Evolutionary conservation across 495 filamentous ascomycete species (phyloP), one percentile per base, ranked within the genome.

Genomic region (Talaromyces stipitatus): DNA sequence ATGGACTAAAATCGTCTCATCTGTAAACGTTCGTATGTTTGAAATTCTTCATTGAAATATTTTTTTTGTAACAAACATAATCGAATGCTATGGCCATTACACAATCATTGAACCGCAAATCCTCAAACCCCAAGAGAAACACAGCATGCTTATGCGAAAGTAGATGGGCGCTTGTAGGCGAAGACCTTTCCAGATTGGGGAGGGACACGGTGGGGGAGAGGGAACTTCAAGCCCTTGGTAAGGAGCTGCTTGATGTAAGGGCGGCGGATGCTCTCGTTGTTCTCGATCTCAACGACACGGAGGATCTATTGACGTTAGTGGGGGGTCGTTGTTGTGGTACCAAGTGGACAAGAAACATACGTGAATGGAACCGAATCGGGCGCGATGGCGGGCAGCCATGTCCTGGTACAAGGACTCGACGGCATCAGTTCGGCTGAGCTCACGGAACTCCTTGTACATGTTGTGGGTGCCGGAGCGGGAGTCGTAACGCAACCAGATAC

Each of bases 371-470:
- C 95, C 85, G 82, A 97, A 98, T 64, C 94, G 90, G 66, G 94
- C 85, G 75, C 94, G 89, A 82, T 98, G 94, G 69, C 95, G 88
- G 73, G 95, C 92, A 69, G 94, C 89, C 95, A 98, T 97, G 77
- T 98, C 94, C 80, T 95, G 89, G 85, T 98, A 98, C 73, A 98
- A 85, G 63, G 91, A 81, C 78, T 97, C 90, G 60, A 98, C 94
- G 61, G 94, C 94, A 60, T 91, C 92, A 61, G 85, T 88, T 74
- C 94, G 84, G 70, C 89, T 91, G 82, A 96, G 89, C 84, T 97
- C 94, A 72, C 94, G 88, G 85, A 97, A 97, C 83, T 98, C 94
- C 84, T 97, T 97, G 90, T 98, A 98, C 94, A 98, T 98, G 86
- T 98, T 98, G 89, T 98, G 94, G 65, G 95, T 98, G 66, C 94